phyloP scores from a whole-genome alignment of 495 filamentous ascomycete genomes.

The Ramalina peruviana region DNA sequence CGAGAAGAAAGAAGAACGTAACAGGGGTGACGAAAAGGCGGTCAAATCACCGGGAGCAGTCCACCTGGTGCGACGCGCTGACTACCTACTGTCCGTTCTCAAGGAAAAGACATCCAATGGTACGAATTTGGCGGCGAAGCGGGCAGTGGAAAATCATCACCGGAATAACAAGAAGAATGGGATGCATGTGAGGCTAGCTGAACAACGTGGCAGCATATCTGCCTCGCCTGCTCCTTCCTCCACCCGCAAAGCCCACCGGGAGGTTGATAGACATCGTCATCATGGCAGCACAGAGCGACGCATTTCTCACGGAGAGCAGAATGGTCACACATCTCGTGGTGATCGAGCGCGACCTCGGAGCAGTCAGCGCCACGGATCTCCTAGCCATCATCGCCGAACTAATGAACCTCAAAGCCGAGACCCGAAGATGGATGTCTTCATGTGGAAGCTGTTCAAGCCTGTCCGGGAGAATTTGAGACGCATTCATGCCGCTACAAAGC shows the following conservation, averaged over 20 bases:
- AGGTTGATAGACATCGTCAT: constrained; percentile 34
- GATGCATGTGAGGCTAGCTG: constrained; percentile 18
- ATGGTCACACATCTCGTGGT: constrained; percentile 29
- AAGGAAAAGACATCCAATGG: constrained; percentile 60
- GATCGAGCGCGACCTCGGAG: constrained; percentile 28
- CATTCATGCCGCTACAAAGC: constrained; percentile 47
- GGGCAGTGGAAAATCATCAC: constrained; percentile 77
- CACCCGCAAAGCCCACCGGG: constrained; percentile 34
- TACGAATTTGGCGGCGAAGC: constrained; percentile 52
- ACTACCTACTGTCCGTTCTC: constrained; percentile 85
- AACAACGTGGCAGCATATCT: constrained; percentile 29
- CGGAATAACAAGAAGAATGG: constrained; percentile 62
- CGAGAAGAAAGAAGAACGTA: constrained; percentile 85
- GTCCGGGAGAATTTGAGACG: constrained; percentile 43
- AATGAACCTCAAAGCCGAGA: constrained; percentile 8
- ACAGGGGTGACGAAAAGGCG: constrained; percentile 57
- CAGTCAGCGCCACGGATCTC: constrained; percentile 26
- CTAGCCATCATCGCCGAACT: constrained; percentile 13
- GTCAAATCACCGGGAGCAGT: constrained; percentile 91
- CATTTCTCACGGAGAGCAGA: constrained; percentile 17
- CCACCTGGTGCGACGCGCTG: constrained; percentile 85
- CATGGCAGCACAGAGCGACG: constrained; percentile 36
- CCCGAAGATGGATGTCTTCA: constrained; percentile 31
- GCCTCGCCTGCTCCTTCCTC: constrained; percentile 39
- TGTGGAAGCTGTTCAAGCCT: constrained; percentile 44